Base-by-base conservation (phyloP, 176 grass and related monocot species). In the Avena sativa region DNA sequence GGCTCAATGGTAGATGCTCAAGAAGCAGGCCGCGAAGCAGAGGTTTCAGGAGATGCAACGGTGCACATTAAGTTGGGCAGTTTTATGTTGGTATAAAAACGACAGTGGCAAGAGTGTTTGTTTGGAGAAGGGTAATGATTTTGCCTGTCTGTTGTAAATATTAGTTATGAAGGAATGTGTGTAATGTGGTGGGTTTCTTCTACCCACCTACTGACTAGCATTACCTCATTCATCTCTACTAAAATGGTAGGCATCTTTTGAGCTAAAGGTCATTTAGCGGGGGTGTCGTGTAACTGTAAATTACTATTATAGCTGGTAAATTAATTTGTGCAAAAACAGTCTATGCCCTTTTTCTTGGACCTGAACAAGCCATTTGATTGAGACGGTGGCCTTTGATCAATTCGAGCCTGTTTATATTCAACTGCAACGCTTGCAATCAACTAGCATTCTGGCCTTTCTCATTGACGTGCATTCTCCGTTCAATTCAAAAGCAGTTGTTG, bases 131-230 rank as follows among this genome's bases (percentile, higher is more conserved):
- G 55, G 48, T 50, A 13, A 7, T 48, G 23, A 23, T 83, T 71
- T 53, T 55, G 79, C 16, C 47, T 12, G 67, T 83, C 5, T 87
- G 58, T 75, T 81, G 86, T 91, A 88, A 75, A 91, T 88, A 88
- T 69, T 81, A 85, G 86, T 63, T 70, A 67, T 81, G 59, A 75
- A 46, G 32, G 50, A 57, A 71, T 48, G 65, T 57, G 12, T 46
- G 8, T 81, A 21, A 20, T 87, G 85, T 58, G 64, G 28, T 20
- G 75, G 50, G 81, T 73, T 85, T 84, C 43, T 25, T 20, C 6
- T 74, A n/a, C 20, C 60, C 20, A 8, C 68, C 0, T 52, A 21
- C 55, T 57, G 73, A 73, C 63, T 12, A 28, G 61, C 71, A 0
- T 9, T 48, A 44, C 25, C 40, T 20, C 49, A 77, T 78, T 59